Evolutionary conservation across 352 stramenopile genomes (phyloP).

Genomic region (Phytopythium boreale): DNA sequence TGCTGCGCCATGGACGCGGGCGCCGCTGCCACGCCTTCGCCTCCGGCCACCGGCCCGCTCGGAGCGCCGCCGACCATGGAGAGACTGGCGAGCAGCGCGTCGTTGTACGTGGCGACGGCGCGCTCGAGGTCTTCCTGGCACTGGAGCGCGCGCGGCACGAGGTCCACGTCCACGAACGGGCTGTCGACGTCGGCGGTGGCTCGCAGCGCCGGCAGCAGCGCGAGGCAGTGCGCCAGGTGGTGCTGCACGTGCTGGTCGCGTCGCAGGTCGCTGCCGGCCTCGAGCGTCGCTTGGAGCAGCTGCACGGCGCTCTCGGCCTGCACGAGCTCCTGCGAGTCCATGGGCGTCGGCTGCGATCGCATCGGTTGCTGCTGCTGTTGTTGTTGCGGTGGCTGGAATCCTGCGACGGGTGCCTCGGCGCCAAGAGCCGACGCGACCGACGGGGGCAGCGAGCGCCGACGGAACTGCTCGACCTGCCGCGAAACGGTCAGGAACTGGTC

Average conservation of each 20-base stretch:
- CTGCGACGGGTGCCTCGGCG: conserved; percentile 8
- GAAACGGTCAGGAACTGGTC: conserved; percentile 40
- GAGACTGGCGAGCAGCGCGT: conserved; percentile 30
- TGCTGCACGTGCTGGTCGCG: conserved; percentile 32
- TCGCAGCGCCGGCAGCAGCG: conserved; percentile 25
- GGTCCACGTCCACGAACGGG: conserved; percentile 32
- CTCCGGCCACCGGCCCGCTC: background rate
- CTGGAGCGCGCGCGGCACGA: conserved; percentile 39
- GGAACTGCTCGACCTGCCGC: conserved; percentile 32
- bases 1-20: conserved; percentile 6
- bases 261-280: conserved; percentile 22
- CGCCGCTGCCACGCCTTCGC: background rate
- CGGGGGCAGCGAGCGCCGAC: conserved; percentile 11
- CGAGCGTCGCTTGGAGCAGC: conserved; percentile 24
- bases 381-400: conserved; percentile 10
- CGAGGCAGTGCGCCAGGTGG: conserved; percentile 30
- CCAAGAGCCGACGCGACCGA: conserved; percentile 12
- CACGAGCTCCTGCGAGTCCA: conserved; percentile 34
- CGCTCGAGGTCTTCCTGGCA: conserved; percentile 37
- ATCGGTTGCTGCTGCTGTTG: conserved; percentile 8
- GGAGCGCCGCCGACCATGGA: conserved; percentile 12
- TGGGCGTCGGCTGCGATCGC: conserved; percentile 13
- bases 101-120: conserved; percentile 35
- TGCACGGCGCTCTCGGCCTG: conserved; percentile 30
- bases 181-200: conserved; percentile 32